Evolutionary conservation across 2,329 filamentous ascomycete species (phyloP).

Genomic region (Fusarium lyarnte): DNA sequence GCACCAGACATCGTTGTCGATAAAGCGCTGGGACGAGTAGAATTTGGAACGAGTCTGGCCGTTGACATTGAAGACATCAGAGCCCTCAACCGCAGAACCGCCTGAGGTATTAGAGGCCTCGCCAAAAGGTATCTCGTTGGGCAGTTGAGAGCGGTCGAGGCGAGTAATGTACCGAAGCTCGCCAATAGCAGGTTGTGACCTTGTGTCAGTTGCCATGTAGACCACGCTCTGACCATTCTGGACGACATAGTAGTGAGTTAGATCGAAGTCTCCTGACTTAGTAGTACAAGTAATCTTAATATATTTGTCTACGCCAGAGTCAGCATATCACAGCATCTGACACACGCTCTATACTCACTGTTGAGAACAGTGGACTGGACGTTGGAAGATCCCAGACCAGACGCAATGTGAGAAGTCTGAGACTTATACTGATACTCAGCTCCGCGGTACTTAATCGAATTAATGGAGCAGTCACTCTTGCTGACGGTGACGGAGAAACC

Average conservation of each 20-base stretch:
- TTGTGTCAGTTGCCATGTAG: constrained; percentile 71
- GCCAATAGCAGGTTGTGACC: constrained; percentile 62
- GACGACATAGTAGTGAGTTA: constrained; percentile 72
- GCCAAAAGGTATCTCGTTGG: constrained; percentile 63
- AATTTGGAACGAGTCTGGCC: constrained; percentile 75
- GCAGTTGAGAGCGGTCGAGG: constrained; percentile 60
- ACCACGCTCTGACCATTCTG: constrained; percentile 68
- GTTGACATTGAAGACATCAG: constrained; percentile 66
- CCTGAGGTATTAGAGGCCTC: constrained; percentile 64
- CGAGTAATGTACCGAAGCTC: constrained; percentile 74
- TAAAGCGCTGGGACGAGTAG: constrained; percentile 75
- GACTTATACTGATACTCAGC: constrained; percentile 65
- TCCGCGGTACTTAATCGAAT: constrained; percentile 68
- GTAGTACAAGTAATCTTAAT: constrained; percentile 71
- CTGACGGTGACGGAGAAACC: constrained; percentile 61
- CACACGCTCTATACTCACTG: constrained; percentile 25
- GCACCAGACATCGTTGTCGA: constrained; percentile 73
- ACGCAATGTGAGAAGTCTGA: constrained; percentile 53
- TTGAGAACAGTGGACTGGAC: constrained; percentile 58
- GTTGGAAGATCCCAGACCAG: constrained; percentile 58
- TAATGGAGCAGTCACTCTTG: constrained; percentile 69
- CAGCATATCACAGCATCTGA: neutral
- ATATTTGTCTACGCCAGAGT: constrained; percentile 50
- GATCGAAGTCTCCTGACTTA: constrained; percentile 51
- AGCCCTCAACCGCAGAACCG: constrained; percentile 64